Percentiles rank a stretch among this genome's conserved stretches.
phyloP scores from a whole-genome alignment of 192 early-diverging fungal species.

The Nowakowskiella sp. region DNA sequence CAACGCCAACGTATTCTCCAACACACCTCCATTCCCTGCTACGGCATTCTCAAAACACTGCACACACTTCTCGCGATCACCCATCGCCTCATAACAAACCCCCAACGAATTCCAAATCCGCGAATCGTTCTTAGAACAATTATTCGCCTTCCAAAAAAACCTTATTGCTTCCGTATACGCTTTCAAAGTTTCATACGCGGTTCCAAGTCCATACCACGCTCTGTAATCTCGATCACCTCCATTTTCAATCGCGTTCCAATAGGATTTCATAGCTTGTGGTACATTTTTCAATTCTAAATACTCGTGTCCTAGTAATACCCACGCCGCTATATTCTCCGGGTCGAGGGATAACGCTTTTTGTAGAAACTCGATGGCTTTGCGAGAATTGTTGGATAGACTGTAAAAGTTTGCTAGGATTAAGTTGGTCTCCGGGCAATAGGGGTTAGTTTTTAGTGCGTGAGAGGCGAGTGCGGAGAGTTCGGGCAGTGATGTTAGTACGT shows the following conservation, averaged over 20 bases:
- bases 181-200: conserved; percentile 78
- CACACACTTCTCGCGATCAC: too few relatives aligned
- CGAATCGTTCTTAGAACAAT: too few relatives aligned
- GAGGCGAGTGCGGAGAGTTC: too few relatives aligned
- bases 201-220: conserved; percentile 89
- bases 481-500: too few relatives aligned
- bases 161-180: conserved; percentile 24
- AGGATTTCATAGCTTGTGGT: conserved; percentile 81
- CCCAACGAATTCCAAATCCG: conserved; percentile 81
- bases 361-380: conserved; percentile 81
- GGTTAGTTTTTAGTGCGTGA: too few relatives aligned
- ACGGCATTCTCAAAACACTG: too few relatives aligned
- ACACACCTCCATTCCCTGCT: too few relatives aligned
- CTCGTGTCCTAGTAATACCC: conserved; percentile 93
- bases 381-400: conserved; percentile 65
- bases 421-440: too few relatives aligned
- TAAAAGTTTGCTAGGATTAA: conserved; percentile 97
- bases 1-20: too few relatives aligned
- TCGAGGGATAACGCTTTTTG: conserved; percentile 76
- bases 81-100: conserved; percentile 56
- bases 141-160: conserved; percentile 40
- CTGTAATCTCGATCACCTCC: conserved; percentile 57
- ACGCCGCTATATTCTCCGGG: conserved; percentile 63
- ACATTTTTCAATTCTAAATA: conserved; percentile 89
- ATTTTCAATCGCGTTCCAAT: conserved; percentile 71